Conservation (phyloP, 2,329 filamentous ascomycete species). For the Neonectria punicea region DNA sequence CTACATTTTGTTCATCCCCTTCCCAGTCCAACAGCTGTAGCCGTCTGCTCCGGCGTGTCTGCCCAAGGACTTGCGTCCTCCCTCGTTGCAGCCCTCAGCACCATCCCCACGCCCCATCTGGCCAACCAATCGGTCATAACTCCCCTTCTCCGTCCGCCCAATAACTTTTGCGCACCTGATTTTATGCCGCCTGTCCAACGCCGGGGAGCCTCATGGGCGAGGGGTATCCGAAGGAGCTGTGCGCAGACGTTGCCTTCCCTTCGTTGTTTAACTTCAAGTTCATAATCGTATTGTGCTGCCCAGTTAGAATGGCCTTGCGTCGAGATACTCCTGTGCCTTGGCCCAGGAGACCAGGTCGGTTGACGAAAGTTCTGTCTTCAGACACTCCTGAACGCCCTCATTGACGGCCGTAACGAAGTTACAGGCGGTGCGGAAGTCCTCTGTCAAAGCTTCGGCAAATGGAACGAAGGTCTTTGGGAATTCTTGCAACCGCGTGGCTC, state of each 20-base stretch:
- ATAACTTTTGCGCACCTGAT: constrained; percentile 39
- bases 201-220: constrained; percentile 38
- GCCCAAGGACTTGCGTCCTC: neutral
- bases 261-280: constrained; percentile 33
- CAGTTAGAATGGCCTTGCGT: constrained; percentile 53
- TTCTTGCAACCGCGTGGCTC: constrained; percentile 56
- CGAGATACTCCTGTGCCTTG: constrained; percentile 64
- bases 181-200: constrained; percentile 42
- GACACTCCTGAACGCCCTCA: constrained; percentile 62
- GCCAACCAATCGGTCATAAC: constrained; percentile 27
- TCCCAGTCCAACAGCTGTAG: constrained; percentile 6
- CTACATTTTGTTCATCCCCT: constrained; percentile 11
- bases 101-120: constrained; percentile 35
- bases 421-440: constrained; percentile 68
- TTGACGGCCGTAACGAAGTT: constrained; percentile 68
- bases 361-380: constrained; percentile 58
- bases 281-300: constrained; percentile 31
- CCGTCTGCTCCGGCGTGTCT: neutral
- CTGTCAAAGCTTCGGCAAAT: constrained; percentile 65
- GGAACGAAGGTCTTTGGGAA: constrained; percentile 68
- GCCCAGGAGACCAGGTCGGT: constrained; percentile 64
- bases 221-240: constrained; percentile 37
- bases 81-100: neutral
- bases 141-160: constrained; percentile 33
- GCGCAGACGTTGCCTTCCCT: constrained; percentile 30